phyloP scores from a whole-genome alignment of 164 flowering plant species.

The Dillenia suffruticosa region DNA sequence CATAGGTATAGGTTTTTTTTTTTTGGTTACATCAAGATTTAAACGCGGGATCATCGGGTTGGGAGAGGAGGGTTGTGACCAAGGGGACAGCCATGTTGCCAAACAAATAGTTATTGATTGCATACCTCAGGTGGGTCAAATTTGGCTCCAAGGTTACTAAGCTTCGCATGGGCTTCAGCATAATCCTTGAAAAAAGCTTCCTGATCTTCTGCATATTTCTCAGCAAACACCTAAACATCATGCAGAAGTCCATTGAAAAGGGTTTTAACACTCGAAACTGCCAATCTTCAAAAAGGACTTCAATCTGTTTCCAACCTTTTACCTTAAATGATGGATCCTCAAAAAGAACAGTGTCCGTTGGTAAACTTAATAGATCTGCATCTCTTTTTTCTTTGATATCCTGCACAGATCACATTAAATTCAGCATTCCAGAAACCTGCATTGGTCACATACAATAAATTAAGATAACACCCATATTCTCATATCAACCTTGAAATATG shows the following conservation, averaged over 20 bases:
- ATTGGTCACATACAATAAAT: neutral
- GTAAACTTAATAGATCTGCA: slow-evolving; percentile 86
- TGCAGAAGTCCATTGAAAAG: slow-evolving; percentile 1
- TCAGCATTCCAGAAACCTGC: slow-evolving; percentile 7
- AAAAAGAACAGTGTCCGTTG: slow-evolving; percentile 92
- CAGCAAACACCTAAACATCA: slow-evolving; percentile 75
- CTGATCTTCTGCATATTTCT: slow-evolving; percentile 87
- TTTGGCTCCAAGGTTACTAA: slow-evolving; percentile 94
- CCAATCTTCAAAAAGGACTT: no score
- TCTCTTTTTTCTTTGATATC: slow-evolving; percentile 86
- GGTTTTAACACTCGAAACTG: neutral
- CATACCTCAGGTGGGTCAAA: slow-evolving; percentile 97
- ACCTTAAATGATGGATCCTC: slow-evolving; percentile 98
- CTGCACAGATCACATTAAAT: slow-evolving; percentile 30
- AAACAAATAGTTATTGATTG: neutral
- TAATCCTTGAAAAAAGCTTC: slow-evolving; percentile 93
- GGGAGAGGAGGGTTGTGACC: no score
- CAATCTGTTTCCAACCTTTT: slow-evolving; percentile 4
- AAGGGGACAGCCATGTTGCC: no score
- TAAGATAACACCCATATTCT: neutral
- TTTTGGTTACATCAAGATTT: no score
- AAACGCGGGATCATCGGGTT: no score
- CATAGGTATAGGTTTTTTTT: no score
- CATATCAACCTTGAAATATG: slow-evolving; percentile 77
- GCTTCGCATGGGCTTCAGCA: slow-evolving; percentile 98